These are phyloP conservation scores for Raffaelea ambrosiae DNA, from an alignment of 2,329 filamentous ascomycete species.

Conservation along the genomic window DNA sequence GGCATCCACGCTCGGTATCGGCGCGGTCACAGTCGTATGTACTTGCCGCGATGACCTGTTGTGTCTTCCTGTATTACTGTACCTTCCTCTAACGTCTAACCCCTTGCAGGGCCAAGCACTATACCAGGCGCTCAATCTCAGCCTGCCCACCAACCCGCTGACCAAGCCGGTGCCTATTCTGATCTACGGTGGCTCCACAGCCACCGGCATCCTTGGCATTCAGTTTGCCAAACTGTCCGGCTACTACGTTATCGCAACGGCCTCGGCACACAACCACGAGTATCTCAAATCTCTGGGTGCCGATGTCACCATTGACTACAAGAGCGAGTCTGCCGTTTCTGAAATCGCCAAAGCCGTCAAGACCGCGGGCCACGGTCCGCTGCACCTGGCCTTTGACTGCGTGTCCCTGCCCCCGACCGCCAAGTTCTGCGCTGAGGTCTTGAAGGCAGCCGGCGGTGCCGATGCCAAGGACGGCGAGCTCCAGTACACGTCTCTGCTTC, in stretches of 20 bases:
- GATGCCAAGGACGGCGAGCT: not conserved
- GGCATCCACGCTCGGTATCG: conserved; percentile 33
- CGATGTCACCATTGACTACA: conserved; percentile 38
- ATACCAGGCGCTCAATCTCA: conserved; percentile 35
- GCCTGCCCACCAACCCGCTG: conserved; percentile 29
- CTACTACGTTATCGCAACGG: conserved; percentile 28
- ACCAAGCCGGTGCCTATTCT: conserved; percentile 25
- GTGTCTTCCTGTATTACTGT: no score
- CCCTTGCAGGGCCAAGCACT: conserved; percentile 33
- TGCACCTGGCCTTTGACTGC: conserved; percentile 28
- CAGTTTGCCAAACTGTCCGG: conserved; percentile 34
- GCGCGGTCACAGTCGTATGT: conserved; percentile 30
- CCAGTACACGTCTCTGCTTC: conserved; percentile 11
- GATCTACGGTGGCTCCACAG: conserved; percentile 42
- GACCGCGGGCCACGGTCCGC: conserved; percentile 14
- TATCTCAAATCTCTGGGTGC: conserved; percentile 34
- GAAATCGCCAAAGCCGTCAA: conserved; percentile 16
- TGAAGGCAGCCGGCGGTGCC: conserved; percentile 3
- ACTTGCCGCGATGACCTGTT: no score
- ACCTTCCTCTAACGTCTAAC: not conserved
- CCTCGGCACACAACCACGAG: conserved; percentile 28
- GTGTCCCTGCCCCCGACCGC: conserved; percentile 18
- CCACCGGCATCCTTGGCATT: conserved; percentile 44
- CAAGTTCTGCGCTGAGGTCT: conserved; percentile 19
- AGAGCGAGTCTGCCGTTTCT: conserved; percentile 11